These are phyloP conservation scores for Xenosphaeropsis pyriputrescens DNA, from an alignment of 2,329 filamentous ascomycete species.

Conservation along the genomic window DNA sequence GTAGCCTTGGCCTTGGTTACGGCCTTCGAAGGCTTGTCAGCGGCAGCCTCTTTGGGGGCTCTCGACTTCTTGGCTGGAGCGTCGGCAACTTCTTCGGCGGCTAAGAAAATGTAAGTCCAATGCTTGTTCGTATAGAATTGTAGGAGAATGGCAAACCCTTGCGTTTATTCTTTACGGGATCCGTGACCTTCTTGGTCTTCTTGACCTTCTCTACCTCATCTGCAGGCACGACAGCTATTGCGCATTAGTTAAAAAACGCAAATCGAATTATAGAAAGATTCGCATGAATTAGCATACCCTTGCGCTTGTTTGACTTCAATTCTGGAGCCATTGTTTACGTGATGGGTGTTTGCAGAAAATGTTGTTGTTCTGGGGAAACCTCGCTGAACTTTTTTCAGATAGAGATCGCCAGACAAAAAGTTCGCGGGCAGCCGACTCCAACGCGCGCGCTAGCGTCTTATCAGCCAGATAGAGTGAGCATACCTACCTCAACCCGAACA, in stretches of 20 bases:
- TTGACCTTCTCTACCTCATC: constrained; percentile 19
- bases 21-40: constrained; percentile 3
- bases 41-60: constrained; percentile 8
- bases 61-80: constrained; percentile 19
- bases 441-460: background rate
- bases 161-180: constrained; percentile 16
- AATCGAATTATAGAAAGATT: background rate
- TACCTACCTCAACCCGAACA: too few relatives aligned
- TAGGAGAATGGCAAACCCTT: constrained; percentile 12
- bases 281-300: constrained; percentile 21
- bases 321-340: constrained; percentile 32
- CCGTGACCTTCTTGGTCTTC: constrained; percentile 22
- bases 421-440: background rate
- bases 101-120: constrained; percentile 5
- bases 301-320: constrained; percentile 38
- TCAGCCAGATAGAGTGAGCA: background rate
- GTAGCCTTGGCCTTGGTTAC: constrained; percentile 4
- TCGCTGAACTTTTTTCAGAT: constrained; percentile 1
- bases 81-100: constrained; percentile 15
- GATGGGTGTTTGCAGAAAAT: constrained; percentile 1
- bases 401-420: background rate
- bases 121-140: too few relatives aligned
- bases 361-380: background rate
- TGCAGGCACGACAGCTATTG: constrained; percentile 20
- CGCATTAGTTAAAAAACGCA: constrained; percentile 5